Percentiles rank a stretch among this genome's conserved stretches.
These are phyloP conservation scores for Xylariaceae sp. DNA, from an alignment of 2,329 filamentous ascomycete genomes.

Conservation along the genomic window DNA sequence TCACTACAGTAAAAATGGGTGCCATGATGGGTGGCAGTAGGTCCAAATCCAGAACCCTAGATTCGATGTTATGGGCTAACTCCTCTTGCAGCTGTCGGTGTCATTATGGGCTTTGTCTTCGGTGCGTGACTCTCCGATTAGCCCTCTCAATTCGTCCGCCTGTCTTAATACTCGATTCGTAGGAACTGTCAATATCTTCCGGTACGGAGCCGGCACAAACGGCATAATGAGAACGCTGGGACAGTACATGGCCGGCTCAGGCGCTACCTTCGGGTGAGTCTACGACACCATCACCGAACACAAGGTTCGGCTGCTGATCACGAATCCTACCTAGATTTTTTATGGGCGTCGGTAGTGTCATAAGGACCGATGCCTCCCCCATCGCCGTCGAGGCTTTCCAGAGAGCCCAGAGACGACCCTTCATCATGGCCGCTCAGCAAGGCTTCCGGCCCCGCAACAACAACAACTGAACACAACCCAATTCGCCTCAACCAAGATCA, in stretches of 20 bases:
- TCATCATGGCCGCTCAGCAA: constrained; percentile 55
- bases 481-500: background rate
- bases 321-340: constrained; percentile 65
- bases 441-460: constrained; percentile 38
- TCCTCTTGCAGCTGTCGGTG: constrained; percentile 70
- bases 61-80: constrained; percentile 10
- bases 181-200: constrained; percentile 93
- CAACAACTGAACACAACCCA: constrained; percentile 13
- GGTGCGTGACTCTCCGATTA: constrained; percentile 50
- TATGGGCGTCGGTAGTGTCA: constrained; percentile 97
- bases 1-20: constrained; percentile 83
- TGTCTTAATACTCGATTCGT: constrained; percentile 11
- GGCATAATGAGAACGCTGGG: constrained; percentile 92
- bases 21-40: constrained; percentile 97
- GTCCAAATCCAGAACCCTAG: constrained; percentile 36
- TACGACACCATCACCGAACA: background rate
- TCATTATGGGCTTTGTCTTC: constrained; percentile 97
- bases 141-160: background rate
- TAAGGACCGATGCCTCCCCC: constrained; percentile 83
- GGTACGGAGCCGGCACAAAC: constrained; percentile 89
- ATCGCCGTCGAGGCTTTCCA: constrained; percentile 74
- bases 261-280: constrained; percentile 88
- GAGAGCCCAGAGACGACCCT: constrained; percentile 69
- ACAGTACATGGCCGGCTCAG: constrained; percentile 95
- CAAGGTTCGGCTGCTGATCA: constrained; percentile 14